Base-by-base conservation (phyloP, 768 basidiomycete species). In the Cystofilobasidium ferigula region DNA sequence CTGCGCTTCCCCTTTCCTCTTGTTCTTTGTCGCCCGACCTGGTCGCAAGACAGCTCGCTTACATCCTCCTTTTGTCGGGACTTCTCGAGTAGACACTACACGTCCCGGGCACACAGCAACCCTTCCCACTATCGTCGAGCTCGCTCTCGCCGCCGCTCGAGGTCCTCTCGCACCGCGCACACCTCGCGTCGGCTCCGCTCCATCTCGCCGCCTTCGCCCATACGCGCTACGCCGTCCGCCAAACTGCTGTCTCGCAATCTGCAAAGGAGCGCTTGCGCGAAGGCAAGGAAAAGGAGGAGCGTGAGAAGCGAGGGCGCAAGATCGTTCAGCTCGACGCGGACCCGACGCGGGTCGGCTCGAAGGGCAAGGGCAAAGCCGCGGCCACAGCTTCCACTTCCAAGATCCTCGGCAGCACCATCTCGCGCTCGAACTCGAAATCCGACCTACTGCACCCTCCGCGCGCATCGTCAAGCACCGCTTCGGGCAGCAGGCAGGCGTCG, bases 241-340 rank as follows among this genome's bases (percentile, higher is more conserved):
- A 68, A n/a, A 68, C 67, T 3, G 43, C 24, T 12, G 67, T 68
- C 9, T 68, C 67, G n/a, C 56, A 42, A 30, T 56, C 67, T 22
- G 57, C 67, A 45, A 57, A 63, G 42, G 36, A 62, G 20, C 62
- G 62, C n/a, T 61, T 68, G 4, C 67, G 67, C 28, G 47, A 45
- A 8, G 56, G 60, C 12, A 58, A 56, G 14, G 61, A 62, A 26
- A 53, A 58, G 32, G 62, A 57, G 7, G 67, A 62, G 26, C 56
- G 62, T 16, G 62, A 68, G 26, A 45, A 43, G 40, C 40, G 54
- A 22, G 61, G 58, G 20, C 61, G 57, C 9, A 62, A 56, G 45
- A 68, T 68, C 42, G 32, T 67, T 16, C 59, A 67, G 53, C 67
- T 62, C 42, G 62, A 62, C 16, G 9, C 28, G 12, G 67, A 62